Conservation (phyloP, 2,329 filamentous ascomycete species). For the Talaromyces amestolkiae region DNA sequence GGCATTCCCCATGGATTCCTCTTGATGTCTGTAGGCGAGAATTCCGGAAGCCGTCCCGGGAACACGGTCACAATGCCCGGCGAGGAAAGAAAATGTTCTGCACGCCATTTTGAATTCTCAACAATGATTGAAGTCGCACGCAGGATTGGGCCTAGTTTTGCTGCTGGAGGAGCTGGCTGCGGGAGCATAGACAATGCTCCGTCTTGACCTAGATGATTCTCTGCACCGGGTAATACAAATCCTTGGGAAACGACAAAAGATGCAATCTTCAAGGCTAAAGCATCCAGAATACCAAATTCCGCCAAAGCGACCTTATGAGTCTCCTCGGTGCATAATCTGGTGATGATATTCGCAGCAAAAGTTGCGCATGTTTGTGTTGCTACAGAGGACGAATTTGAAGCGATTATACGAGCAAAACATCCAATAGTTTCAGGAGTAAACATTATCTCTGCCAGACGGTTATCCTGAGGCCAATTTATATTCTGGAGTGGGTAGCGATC, state of each 20-base stretch:
- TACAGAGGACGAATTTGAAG: constrained; percentile 54
- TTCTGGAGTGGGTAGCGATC: constrained; percentile 61
- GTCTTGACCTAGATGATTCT: constrained; percentile 54
- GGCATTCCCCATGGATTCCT: constrained; percentile 53
- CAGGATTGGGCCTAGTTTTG: constrained; percentile 67
- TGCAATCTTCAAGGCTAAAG: constrained; percentile 70
- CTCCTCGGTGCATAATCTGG: constrained; percentile 67
- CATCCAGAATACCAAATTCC: constrained; percentile 71
- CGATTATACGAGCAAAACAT: constrained; percentile 65
- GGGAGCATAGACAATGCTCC: constrained; percentile 60
- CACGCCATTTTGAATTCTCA: constrained; percentile 73
- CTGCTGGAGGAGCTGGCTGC: constrained; percentile 56
- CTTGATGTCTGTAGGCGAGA: constrained; percentile 50
- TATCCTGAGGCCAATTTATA: constrained; percentile 49
- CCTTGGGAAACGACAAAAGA: constrained; percentile 67
- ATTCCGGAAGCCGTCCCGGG: constrained; percentile 54
- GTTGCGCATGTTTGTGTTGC: constrained; percentile 52
- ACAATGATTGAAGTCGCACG: constrained; percentile 76
- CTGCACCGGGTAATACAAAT: constrained; percentile 65
- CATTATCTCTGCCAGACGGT: constrained; percentile 60
- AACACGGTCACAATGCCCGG: constrained; percentile 69
- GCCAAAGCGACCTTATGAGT: constrained; percentile 69
- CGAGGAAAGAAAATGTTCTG: constrained; percentile 67
- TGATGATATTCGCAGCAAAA: constrained; percentile 49
- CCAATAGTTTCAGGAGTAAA: constrained; percentile 63